Percentiles rank a stretch among this genome's conserved stretches.
phyloP scores from a whole-genome alignment of 345 rosid genomes.

The Luvunga scandens region DNA sequence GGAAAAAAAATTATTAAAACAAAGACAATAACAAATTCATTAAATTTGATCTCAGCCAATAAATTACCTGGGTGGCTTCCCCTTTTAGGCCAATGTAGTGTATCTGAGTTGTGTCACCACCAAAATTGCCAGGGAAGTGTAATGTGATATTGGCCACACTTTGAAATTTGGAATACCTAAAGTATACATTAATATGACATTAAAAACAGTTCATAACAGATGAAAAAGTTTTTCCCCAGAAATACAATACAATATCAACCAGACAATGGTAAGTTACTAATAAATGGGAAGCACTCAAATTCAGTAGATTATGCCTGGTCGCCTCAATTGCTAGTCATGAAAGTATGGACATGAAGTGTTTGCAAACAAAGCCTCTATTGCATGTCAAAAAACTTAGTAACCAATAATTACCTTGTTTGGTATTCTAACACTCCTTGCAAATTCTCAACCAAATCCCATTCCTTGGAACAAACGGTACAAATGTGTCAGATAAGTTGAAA shows the following conservation, averaged over 20 bases:
- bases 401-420: slow-evolving; percentile 63
- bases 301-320: neutral
- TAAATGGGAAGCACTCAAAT: neutral
- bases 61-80: slow-evolving; percentile 88
- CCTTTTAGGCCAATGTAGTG: slow-evolving; percentile 93
- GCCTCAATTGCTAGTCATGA: neutral
- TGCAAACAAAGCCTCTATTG: neutral
- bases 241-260: neutral
- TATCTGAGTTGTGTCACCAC: slow-evolving; percentile 76
- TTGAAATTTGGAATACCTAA: slow-evolving; percentile 88
- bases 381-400: neutral
- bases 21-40: neutral
- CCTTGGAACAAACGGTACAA: slow-evolving; percentile 37
- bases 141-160: slow-evolving; percentile 85
- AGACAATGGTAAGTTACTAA: neutral
- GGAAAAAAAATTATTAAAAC: neutral
- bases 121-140: slow-evolving; percentile 93
- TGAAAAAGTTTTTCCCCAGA: too few species aligned
- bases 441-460: slow-evolving; percentile 93
- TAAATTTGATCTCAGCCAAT: slow-evolving; percentile 13
- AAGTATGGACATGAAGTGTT: neutral
- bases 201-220: slow-evolving; percentile 3
- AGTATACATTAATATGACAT: slow-evolving; percentile 5
- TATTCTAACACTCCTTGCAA: slow-evolving; percentile 79
- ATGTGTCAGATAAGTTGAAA: slow-evolving; percentile 7